phyloP scores from a whole-genome alignment of 2,329 filamentous ascomycete species.

The Colletotrichum lentis region DNA sequence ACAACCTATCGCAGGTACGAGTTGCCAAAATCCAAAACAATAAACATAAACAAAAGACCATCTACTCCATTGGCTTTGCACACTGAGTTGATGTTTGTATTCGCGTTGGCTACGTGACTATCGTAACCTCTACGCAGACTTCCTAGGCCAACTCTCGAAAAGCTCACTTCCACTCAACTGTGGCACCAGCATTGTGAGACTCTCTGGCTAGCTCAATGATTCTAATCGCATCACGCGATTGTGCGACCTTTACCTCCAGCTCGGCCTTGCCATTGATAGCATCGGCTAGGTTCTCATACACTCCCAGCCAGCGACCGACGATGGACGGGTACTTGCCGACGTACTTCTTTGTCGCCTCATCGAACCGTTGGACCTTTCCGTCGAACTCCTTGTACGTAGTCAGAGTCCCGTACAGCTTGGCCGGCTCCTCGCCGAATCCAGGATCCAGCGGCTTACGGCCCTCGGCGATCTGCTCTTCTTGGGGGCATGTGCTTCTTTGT shows the following conservation, averaged over 20 bases:
- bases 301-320: constrained; percentile 50
- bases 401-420: constrained; percentile 44
- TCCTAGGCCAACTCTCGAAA: background rate
- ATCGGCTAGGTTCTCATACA: constrained; percentile 53
- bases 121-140: no score
- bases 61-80: no score
- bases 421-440: constrained; percentile 48
- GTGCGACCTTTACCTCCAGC: constrained; percentile 50
- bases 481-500: constrained; percentile 45
- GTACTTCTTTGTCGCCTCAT: constrained; percentile 46
- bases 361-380: constrained; percentile 43
- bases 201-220: constrained; percentile 54
- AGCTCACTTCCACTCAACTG: constrained; percentile 43
- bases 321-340: constrained; percentile 50
- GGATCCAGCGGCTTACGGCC: constrained; percentile 43
- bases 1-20: no score
- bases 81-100: no score
- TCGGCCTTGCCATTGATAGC: constrained; percentile 51
- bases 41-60: no score
- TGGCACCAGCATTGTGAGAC: constrained; percentile 46
- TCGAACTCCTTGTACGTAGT: constrained; percentile 51
- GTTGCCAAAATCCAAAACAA: no score
- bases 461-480: constrained; percentile 47
- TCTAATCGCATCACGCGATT: constrained; percentile 51
- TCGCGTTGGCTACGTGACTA: background rate